Evolutionary conservation across 306 rosid genomes (phyloP).

Genomic region (Vigna trinervia): DNA sequence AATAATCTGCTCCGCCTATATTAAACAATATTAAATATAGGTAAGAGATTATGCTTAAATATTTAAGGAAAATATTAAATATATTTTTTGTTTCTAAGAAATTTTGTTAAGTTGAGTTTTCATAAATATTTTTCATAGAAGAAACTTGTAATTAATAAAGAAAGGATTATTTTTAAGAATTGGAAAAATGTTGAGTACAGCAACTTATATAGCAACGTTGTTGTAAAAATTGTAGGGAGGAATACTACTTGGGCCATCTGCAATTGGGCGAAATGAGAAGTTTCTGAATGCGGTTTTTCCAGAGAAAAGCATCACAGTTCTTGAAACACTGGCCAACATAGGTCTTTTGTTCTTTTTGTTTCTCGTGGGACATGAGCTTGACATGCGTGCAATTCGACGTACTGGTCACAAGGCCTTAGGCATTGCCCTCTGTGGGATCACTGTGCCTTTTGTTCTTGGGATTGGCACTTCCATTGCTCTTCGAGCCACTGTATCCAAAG

Average conservation of each 20-base stretch:
- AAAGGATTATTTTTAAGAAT: too few relatives aligned
- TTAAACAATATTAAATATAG: too few relatives aligned
- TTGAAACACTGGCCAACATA: slow-evolving; percentile 71
- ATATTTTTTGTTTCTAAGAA: too few relatives aligned
- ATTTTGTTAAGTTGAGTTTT: too few relatives aligned
- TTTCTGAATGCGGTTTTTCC: slow-evolving; percentile 61
- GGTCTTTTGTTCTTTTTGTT: slow-evolving; percentile 73
- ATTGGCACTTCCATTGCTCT: slow-evolving; percentile 66
- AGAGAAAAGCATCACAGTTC: slow-evolving; percentile 59
- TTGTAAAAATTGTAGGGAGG: slow-evolving; percentile 59
- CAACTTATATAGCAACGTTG: too few relatives aligned
- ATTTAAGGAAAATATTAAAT: too few relatives aligned
- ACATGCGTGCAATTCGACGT: slow-evolving; percentile 56
- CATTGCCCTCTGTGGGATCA: slow-evolving; percentile 66
- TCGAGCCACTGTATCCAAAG: slow-evolving; percentile 56
- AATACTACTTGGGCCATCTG: slow-evolving; percentile 71
- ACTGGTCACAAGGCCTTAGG: slow-evolving; percentile 60
- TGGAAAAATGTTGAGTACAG: background rate
- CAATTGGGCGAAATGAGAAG: slow-evolving; percentile 55
- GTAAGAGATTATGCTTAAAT: too few relatives aligned
- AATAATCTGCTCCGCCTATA: too few relatives aligned
- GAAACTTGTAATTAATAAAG: background rate
- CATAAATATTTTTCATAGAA: too few relatives aligned
- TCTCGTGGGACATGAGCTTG: slow-evolving; percentile 77
- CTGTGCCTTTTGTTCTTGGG: slow-evolving; percentile 67